These are phyloP conservation scores for Blastobotrys proliferans DNA, from an alignment of 1,139 yeast genomes.

Conservation along the genomic window DNA sequence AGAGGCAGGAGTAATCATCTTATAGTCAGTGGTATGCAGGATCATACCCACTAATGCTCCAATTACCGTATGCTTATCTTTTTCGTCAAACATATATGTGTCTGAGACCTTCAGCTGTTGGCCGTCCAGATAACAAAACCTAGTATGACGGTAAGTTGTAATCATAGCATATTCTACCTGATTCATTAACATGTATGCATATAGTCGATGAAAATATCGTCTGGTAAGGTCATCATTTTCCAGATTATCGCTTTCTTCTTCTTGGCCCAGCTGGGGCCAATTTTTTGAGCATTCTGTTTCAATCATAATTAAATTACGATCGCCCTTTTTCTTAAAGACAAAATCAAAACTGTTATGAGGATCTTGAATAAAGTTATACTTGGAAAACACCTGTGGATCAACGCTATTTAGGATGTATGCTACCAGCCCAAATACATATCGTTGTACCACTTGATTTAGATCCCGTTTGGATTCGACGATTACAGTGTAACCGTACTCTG, in stretches of 20 bases:
- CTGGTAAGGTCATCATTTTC: slow-evolving; percentile 1
- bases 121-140: slow-evolving; percentile 10
- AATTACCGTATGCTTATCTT: slow-evolving; percentile 13
- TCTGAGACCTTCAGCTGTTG: slow-evolving; percentile 9
- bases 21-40: slow-evolving; percentile 9
- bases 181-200: slow-evolving; percentile 14
- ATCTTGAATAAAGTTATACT: slow-evolving; percentile 3
- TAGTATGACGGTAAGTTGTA: slow-evolving; percentile 11
- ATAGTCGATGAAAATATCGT: slow-evolving; percentile 12
- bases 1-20: slow-evolving; percentile 4
- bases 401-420: slow-evolving; percentile 1
- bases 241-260: neutral
- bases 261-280: slow-evolving; percentile 12
- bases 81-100: slow-evolving; percentile 11
- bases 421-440: slow-evolving; percentile 9
- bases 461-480: slow-evolving; percentile 10
- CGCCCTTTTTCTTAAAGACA: slow-evolving; percentile 5
- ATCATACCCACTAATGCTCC: slow-evolving; percentile 14
- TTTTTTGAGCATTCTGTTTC: slow-evolving; percentile 12
- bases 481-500: slow-evolving; percentile 5
- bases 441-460: slow-evolving; percentile 9
- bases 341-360: slow-evolving; percentile 8
- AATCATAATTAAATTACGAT: slow-evolving; percentile 7
- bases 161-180: slow-evolving; percentile 13
- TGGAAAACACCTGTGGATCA: neutral